phyloP scores from a whole-genome alignment of 257 asterid species.

The Sherardia arvensis region DNA sequence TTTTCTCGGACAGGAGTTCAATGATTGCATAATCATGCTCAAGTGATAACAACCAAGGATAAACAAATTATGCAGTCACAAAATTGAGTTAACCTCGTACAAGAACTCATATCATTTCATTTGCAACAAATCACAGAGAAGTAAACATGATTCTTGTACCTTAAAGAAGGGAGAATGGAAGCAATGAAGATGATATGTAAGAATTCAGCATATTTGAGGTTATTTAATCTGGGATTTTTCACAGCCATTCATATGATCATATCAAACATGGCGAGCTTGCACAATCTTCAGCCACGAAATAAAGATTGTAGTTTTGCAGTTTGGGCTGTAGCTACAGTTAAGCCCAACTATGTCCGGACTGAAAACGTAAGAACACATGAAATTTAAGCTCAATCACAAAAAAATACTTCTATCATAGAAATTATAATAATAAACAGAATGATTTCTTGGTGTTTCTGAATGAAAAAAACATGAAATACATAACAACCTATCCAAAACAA shows the following conservation, averaged over 20 bases:
- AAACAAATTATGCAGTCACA: not conserved
- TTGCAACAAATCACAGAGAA: not conserved
- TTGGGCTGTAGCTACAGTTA: not conserved
- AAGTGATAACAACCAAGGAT: not conserved
- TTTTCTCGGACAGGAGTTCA: conserved; percentile 48
- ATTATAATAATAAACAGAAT: too few species aligned
- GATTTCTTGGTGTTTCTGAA: too few species aligned
- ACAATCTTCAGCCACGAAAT: conserved; percentile 9
- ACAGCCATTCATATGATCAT: conserved; percentile 41
- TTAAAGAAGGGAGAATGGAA: not conserved
- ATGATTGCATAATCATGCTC: conserved; percentile 51
- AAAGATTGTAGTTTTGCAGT: not conserved
- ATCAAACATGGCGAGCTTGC: conserved; percentile 10
- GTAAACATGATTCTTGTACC: conserved; percentile 2
- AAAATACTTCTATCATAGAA: too few species aligned
- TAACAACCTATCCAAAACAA: too few species aligned
- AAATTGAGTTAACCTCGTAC: not conserved
- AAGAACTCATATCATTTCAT: not conserved
- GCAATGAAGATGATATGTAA: not conserved
- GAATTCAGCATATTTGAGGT: conserved; percentile 6
- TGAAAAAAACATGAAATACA: too few species aligned
- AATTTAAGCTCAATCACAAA: too few species aligned
- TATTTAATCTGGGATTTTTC: conserved; percentile 20
- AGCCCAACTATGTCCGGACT: not conserved
- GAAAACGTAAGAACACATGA: not conserved